Evolutionary conservation across 2,329 filamentous ascomycete genomes (phyloP).

Genomic region (Proliferodiscus dingleyae): DNA sequence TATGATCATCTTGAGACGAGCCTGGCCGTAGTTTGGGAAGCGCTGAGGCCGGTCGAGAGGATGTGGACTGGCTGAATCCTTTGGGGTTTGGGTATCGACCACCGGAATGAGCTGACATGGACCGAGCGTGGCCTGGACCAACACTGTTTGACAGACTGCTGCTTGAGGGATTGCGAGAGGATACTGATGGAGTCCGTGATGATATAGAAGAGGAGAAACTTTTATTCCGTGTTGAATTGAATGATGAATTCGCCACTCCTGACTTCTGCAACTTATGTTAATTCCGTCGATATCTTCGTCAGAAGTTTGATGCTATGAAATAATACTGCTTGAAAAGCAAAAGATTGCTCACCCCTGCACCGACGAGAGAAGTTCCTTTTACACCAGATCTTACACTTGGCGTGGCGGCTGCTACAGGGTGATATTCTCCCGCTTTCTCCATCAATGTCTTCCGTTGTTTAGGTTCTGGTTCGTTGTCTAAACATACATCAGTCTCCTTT

Average conservation of each 20-base stretch:
- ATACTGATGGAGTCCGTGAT: slow-evolving; percentile 37
- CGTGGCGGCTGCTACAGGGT: slow-evolving; percentile 37
- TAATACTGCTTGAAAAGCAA: background rate
- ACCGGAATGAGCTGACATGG: slow-evolving; percentile 35
- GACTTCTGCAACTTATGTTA: slow-evolving; percentile 3
- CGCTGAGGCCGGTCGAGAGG: slow-evolving; percentile 39
- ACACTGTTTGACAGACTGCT: slow-evolving; percentile 53
- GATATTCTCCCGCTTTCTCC: slow-evolving; percentile 50
- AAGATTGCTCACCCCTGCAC: slow-evolving; percentile 21
- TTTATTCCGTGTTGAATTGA: slow-evolving; percentile 14
- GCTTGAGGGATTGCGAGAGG: slow-evolving; percentile 40
- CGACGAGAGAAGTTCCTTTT: slow-evolving; percentile 24
- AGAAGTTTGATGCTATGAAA: no score
- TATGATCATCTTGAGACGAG: slow-evolving; percentile 34
- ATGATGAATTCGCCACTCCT: slow-evolving; percentile 6
- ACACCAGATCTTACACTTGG: slow-evolving; percentile 37
- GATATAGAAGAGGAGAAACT: slow-evolving; percentile 36
- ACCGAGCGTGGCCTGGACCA: slow-evolving; percentile 45
- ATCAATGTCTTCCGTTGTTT: slow-evolving; percentile 54
- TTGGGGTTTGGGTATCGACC: slow-evolving; percentile 47
- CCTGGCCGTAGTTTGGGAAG: slow-evolving; percentile 37
- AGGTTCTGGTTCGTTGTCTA: slow-evolving; percentile 50
- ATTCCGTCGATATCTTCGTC: no score
- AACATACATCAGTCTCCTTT: slow-evolving; percentile 8
- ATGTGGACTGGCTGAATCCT: slow-evolving; percentile 42